phyloP scores from a whole-genome alignment of 1,139 yeast genomes.

The Candida sanyaensis region DNA sequence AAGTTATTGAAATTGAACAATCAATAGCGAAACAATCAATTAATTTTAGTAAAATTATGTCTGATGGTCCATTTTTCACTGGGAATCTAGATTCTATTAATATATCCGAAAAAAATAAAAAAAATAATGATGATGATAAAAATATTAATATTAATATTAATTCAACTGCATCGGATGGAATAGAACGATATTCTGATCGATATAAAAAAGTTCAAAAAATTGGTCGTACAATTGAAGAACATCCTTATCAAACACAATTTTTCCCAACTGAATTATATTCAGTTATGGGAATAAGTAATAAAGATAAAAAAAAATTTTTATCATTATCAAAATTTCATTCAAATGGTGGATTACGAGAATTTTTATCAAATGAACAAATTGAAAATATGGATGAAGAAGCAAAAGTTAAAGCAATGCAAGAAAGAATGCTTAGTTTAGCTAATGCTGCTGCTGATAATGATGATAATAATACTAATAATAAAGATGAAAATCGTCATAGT shows the following conservation, averaged over 20 bases:
- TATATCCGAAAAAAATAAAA: conserved; percentile 18
- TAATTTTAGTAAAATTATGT: conserved; percentile 55
- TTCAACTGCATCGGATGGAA: conserved; percentile 47
- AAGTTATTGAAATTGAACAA: conserved; percentile 55
- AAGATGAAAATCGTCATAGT: conserved; percentile 40
- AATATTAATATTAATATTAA: too few relatives aligned
- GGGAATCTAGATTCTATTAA: conserved; percentile 42
- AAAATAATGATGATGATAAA: too few relatives aligned
- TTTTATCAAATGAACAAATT: conserved; percentile 25
- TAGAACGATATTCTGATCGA: conserved; percentile 72
- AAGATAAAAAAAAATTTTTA: conserved; percentile 54
- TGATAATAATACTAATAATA: conserved; percentile 36
- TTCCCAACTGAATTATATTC: conserved; percentile 81
- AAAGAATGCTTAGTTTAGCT: conserved; percentile 61
- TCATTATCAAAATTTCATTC: conserved; percentile 50
- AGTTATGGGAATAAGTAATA: conserved; percentile 69
- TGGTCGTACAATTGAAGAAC: conserved; percentile 80
- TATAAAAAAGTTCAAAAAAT: conserved; percentile 71
- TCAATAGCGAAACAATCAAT: conserved; percentile 66
- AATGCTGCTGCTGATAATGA: conserved; percentile 55
- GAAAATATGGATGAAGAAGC: conserved; percentile 22
- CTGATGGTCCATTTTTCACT: conserved; percentile 77
- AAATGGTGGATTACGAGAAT: conserved; percentile 48
- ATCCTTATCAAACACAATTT: conserved; percentile 70
- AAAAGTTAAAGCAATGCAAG: conserved; percentile 49